Conservation (phyloP, 495 filamentous ascomycete genomes). For the Xylaria bambusicola region DNA sequence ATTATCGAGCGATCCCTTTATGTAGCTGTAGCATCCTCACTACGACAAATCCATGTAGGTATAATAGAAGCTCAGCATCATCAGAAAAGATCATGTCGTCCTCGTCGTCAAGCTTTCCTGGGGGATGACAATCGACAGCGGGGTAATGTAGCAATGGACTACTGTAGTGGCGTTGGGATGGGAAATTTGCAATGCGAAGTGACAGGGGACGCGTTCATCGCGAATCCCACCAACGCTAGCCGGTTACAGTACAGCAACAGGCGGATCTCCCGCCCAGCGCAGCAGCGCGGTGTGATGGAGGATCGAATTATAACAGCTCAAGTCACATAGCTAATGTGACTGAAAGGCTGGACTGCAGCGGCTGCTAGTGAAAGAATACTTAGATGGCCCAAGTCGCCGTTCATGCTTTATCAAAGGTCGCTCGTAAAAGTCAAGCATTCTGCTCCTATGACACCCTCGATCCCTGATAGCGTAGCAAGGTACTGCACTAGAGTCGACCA, state of each 20-base stretch:
- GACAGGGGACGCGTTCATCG: not conserved
- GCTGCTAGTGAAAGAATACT: not conserved
- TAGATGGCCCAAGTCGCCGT: constrained; percentile 2
- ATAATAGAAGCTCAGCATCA: not conserved
- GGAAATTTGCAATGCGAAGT: constrained; percentile 16
- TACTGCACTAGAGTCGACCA: no score
- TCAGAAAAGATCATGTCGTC: not conserved
- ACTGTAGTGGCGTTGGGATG: constrained; percentile 5
- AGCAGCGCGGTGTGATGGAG: not conserved
- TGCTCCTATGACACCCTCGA: not conserved
- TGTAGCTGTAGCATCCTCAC: no score
- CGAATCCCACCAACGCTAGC: not conserved
- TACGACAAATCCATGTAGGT: no score
- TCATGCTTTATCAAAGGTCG: not conserved
- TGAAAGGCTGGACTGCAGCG: constrained; percentile 1
- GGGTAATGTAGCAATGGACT: constrained; percentile 13
- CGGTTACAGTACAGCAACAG: constrained; percentile 9
- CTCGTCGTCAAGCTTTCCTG: constrained; percentile 13
- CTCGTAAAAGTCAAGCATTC: not conserved
- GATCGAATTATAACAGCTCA: not conserved
- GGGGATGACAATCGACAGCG: constrained; percentile 7
- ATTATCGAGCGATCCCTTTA: no score
- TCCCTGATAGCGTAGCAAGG: not conserved
- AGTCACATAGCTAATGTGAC: constrained; percentile 5
- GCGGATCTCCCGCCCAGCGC: constrained; percentile 4